Evolutionary conservation across 352 stramenopile species (phyloP).

Genomic region (Phytophthora aleatoria): DNA sequence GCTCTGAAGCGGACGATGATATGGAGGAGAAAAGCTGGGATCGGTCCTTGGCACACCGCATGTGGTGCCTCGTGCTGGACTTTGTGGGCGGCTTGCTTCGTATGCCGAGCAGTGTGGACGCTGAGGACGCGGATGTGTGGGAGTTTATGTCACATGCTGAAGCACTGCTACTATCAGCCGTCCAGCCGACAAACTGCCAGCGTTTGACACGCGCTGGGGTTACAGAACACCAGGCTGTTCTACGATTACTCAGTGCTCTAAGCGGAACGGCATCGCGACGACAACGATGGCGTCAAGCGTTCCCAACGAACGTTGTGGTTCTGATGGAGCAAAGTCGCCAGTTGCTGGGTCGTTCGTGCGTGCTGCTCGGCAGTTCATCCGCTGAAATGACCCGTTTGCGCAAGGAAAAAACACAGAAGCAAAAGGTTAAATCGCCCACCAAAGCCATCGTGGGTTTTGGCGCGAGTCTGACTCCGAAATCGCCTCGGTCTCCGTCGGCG

Average conservation of each 20-base stretch:
- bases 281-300: conserved; percentile 62
- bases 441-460: conserved; percentile 29
- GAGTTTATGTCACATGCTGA: conserved; percentile 64
- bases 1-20: conserved; percentile 13
- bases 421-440: conserved; percentile 27
- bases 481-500: conserved; percentile 39
- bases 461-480: conserved; percentile 35
- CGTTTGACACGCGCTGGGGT: conserved; percentile 52
- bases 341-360: conserved; percentile 52
- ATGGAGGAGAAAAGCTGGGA: conserved; percentile 18
- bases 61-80: conserved; percentile 65
- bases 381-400: conserved; percentile 32
- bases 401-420: conserved; percentile 38
- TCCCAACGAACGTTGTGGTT: conserved; percentile 54
- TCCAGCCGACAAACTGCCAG: conserved; percentile 31
- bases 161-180: conserved; percentile 40
- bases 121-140: conserved; percentile 43
- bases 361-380: conserved; percentile 60
- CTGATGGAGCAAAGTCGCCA: conserved; percentile 74
- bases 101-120: conserved; percentile 20
- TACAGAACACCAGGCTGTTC: conserved; percentile 48
- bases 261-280: conserved; percentile 33
- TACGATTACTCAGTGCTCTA: conserved; percentile 55
- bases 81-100: conserved; percentile 50
- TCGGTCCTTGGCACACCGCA: conserved; percentile 52